Evolutionary conservation across 257 asterid species (phyloP).

Genomic region (Plantago ovata): DNA sequence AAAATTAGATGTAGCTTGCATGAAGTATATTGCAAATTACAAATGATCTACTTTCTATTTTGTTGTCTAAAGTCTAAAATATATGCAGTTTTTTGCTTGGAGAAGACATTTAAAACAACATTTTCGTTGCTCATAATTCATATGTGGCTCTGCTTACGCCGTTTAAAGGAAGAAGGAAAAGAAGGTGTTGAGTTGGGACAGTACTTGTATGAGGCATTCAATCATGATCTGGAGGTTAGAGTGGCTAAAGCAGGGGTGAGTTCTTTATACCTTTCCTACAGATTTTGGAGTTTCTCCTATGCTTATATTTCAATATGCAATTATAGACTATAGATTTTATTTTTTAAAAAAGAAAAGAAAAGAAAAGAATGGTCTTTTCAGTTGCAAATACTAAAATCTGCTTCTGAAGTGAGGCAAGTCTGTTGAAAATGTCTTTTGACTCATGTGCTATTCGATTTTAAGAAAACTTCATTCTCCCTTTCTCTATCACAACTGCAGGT

Average conservation of each 20-base stretch:
- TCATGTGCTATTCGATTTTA: not conserved
- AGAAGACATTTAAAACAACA: slow-evolving; percentile 84
- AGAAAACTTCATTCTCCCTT: slow-evolving; percentile 16
- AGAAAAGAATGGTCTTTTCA: too few species aligned
- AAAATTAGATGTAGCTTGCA: too few species aligned
- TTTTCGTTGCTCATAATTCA: slow-evolving; percentile 85
- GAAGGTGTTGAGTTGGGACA: slow-evolving; percentile 95
- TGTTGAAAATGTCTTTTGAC: slow-evolving; percentile 5
- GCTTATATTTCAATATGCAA: slow-evolving; percentile 1
- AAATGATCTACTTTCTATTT: too few species aligned
- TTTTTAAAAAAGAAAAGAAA: too few species aligned
- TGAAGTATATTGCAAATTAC: too few species aligned
- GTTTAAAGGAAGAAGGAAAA: slow-evolving; percentile 82
- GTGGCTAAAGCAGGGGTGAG: slow-evolving; percentile 97
- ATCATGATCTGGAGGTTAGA: slow-evolving; percentile 90
- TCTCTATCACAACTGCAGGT: slow-evolving; percentile 48
- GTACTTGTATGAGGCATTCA: slow-evolving; percentile 75
- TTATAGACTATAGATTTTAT: too few species aligned
- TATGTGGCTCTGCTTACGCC: slow-evolving; percentile 91
- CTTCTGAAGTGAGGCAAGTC: not conserved
- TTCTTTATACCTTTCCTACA: slow-evolving; percentile 11
- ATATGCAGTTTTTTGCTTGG: slow-evolving; percentile 88
- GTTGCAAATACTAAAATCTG: too few species aligned
- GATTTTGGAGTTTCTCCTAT: not conserved
- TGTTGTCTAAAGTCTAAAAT: not conserved